Evolutionary conservation across 768 basidiomycete genomes (phyloP).

Genomic region (Crepidotus variabilis): DNA sequence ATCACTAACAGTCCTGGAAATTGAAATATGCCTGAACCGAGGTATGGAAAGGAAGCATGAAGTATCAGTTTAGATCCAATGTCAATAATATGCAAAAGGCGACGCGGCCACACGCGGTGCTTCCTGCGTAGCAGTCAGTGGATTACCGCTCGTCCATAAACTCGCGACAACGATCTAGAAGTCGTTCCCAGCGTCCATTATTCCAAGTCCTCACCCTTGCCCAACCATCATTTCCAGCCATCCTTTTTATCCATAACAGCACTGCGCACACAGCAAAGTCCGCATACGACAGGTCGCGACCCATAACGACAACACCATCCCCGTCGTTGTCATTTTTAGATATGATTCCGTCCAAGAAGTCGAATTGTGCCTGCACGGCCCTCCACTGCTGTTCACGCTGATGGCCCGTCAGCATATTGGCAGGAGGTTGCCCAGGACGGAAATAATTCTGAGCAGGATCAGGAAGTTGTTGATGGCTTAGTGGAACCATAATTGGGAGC

Average conservation of each 20-base stretch:
- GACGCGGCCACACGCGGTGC: too few species aligned
- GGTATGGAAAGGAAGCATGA: too few species aligned
- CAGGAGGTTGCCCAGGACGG: constrained; percentile 19
- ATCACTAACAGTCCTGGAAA: too few species aligned
- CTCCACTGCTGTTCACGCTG: constrained; percentile 64
- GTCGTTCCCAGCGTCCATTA: constrained; percentile 58
- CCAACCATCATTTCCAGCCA: constrained; percentile 76
- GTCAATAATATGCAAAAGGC: too few species aligned
- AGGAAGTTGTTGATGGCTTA: constrained; percentile 60
- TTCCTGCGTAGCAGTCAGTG: too few species aligned
- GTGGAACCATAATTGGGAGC: constrained; percentile 65
- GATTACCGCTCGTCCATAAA: constrained; percentile 66
- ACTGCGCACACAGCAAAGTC: constrained; percentile 74
- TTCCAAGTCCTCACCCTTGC: constrained; percentile 65
- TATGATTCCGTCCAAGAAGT: constrained; percentile 59
- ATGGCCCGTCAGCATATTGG: constrained; percentile 25
- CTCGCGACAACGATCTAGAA: constrained; percentile 58
- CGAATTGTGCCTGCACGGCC: constrained; percentile 62
- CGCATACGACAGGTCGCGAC: constrained; percentile 63
- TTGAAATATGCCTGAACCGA: too few species aligned
- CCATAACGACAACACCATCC: constrained; percentile 62
- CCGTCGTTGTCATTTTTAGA: constrained; percentile 65
- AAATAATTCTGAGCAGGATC: constrained; percentile 53
- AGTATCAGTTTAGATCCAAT: too few species aligned
- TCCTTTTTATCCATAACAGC: constrained; percentile 69